phyloP scores from a whole-genome alignment of 352 stramenopile species.

The Phytophthora constricta region DNA sequence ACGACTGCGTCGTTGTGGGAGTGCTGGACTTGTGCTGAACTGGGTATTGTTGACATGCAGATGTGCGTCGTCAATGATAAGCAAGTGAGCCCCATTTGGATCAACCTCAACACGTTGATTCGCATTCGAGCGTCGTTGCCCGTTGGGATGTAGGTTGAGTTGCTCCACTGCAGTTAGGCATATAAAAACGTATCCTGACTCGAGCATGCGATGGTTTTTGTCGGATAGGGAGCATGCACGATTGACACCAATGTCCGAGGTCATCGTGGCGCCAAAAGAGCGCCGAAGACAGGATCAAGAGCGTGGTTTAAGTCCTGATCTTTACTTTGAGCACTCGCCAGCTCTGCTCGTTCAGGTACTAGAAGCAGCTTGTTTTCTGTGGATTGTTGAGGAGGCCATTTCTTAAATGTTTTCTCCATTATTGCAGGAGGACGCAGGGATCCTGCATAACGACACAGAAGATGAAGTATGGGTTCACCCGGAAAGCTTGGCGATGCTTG shows the following conservation, averaged over 20 bases:
- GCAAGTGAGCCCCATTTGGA: constrained; percentile 83
- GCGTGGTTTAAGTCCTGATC: constrained; percentile 47
- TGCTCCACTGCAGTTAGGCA: background rate
- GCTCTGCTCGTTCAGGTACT: constrained; percentile 61
- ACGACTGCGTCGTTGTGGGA: no score
- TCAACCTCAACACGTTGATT: constrained; percentile 83
- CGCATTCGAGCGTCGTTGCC: constrained; percentile 65
- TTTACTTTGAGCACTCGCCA: constrained; percentile 69
- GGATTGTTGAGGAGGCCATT: background rate
- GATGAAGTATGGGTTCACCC: constrained; percentile 80
- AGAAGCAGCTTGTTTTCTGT: background rate
- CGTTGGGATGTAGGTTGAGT: constrained; percentile 62
- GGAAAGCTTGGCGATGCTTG: constrained; percentile 60
- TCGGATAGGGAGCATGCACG: constrained; percentile 65
- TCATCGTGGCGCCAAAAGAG: constrained; percentile 82
- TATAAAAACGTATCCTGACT: background rate
- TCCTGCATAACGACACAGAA: constrained; percentile 34
- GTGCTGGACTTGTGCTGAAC: no score
- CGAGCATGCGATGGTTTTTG: background rate
- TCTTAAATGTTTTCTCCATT: background rate
- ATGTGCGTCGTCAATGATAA: constrained; percentile 90
- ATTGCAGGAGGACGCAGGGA: constrained; percentile 23
- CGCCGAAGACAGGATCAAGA: constrained; percentile 38
- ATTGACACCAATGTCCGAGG: constrained; percentile 70
- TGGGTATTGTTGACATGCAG: constrained; percentile 40